These are phyloP conservation scores for Claviceps cyperi DNA, from an alignment of 2,329 filamentous ascomycete species.

Conservation along the genomic window DNA sequence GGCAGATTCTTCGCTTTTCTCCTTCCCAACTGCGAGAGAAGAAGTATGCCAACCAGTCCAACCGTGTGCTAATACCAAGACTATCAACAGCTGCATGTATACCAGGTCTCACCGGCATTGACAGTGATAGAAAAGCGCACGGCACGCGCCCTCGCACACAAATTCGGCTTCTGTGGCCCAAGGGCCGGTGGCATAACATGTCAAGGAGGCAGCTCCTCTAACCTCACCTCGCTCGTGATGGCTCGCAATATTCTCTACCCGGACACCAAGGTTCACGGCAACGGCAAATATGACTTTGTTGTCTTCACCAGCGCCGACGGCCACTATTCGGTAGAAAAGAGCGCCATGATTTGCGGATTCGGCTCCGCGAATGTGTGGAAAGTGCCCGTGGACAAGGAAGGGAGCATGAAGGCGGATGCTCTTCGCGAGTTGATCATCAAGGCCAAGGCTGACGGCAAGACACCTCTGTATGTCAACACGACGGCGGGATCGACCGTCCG, in stretches of 20 bases:
- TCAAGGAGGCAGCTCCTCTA: slow-evolving; percentile 73
- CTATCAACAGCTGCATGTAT: slow-evolving; percentile 57
- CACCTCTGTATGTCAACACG: slow-evolving; percentile 87
- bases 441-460: slow-evolving; percentile 53
- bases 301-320: slow-evolving; percentile 83
- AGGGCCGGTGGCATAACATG: slow-evolving; percentile 61
- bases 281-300: slow-evolving; percentile 51
- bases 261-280: slow-evolving; percentile 58
- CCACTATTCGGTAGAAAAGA: slow-evolving; percentile 91
- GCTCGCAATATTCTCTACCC: slow-evolving; percentile 80
- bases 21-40: neutral
- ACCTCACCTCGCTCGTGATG: slow-evolving; percentile 71
- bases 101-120: slow-evolving; percentile 80
- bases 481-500: slow-evolving; percentile 90
- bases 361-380: slow-evolving; percentile 58
- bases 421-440: slow-evolving; percentile 48
- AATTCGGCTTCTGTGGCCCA: slow-evolving; percentile 64
- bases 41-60: neutral
- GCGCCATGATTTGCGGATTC: slow-evolving; percentile 78
- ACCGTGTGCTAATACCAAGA: slow-evolving; percentile 1
- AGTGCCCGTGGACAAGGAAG: slow-evolving; percentile 58
- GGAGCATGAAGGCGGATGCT: slow-evolving; percentile 54
- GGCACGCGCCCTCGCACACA: slow-evolving; percentile 51
- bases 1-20: slow-evolving; percentile 10
- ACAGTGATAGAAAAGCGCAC: slow-evolving; percentile 80